A percentile compares a stretch with the other conserved stretches of the same genome.
These are phyloP conservation scores for Russula olivacea DNA, from an alignment of 768 basidiomycete species.

Conservation along the genomic window DNA sequence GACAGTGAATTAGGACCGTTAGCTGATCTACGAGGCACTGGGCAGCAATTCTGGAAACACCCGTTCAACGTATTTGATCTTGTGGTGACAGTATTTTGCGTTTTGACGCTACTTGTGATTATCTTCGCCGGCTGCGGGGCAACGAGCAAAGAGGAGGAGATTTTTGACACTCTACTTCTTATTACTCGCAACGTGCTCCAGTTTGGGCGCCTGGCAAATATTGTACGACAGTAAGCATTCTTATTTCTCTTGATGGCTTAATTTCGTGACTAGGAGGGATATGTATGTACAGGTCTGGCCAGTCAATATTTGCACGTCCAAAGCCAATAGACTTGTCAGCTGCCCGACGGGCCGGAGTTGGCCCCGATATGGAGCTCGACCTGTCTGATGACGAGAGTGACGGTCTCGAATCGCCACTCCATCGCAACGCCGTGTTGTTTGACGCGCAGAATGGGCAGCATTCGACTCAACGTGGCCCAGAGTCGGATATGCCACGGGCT, in stretches of 20 bases:
- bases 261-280: neutral
- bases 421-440: conserved; percentile 57
- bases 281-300: conserved; percentile 57
- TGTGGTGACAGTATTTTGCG: conserved; percentile 83
- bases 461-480: conserved; percentile 31
- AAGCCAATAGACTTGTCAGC: conserved; percentile 80
- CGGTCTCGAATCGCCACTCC: conserved; percentile 52
- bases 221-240: conserved; percentile 81
- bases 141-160: conserved; percentile 86
- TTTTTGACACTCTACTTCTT: conserved; percentile 87
- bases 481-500: conserved; percentile 56
- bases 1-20: too few relatives aligned
- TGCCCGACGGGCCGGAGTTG: conserved; percentile 58
- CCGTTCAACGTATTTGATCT: conserved; percentile 88
- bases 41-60: conserved; percentile 94
- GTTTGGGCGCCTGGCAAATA: conserved; percentile 84
- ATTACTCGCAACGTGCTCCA: conserved; percentile 91
- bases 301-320: conserved; percentile 81
- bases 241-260: conserved; percentile 12
- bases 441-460: conserved; percentile 45
- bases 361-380: conserved; percentile 68
- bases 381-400: conserved; percentile 50
- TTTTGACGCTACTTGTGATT: conserved; percentile 80
- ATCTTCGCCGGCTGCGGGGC: conserved; percentile 80
- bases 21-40: conserved; percentile 5